These are phyloP conservation scores for Phragmites australis DNA, from an alignment of 176 grass and related monocot genomes.

Conservation along the genomic window DNA sequence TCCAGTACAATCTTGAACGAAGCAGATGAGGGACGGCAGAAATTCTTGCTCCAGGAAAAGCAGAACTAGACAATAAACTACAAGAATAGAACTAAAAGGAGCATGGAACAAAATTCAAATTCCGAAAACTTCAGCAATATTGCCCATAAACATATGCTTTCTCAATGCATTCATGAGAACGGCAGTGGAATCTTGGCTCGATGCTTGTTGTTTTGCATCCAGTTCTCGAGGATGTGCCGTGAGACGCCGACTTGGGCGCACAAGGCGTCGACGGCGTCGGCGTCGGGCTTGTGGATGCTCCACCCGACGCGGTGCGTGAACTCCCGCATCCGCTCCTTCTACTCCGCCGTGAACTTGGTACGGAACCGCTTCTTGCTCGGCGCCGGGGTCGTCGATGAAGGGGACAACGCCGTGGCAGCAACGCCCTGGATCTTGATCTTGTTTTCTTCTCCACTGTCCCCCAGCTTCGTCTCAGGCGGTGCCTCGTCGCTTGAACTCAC, in stretches of 20 bases:
- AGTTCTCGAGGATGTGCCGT: slow-evolving; percentile 61
- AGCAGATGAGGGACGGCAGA: not conserved
- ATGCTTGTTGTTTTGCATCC: slow-evolving; percentile 72
- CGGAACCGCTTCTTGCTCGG: not conserved
- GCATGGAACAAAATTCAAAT: not conserved
- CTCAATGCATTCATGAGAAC: no score
- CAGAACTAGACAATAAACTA: not conserved
- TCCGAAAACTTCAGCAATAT: not conserved
- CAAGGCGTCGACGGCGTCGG: slow-evolving; percentile 50
- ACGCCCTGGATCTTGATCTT: not conserved
- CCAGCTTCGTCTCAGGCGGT: not conserved
- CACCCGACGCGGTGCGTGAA: slow-evolving; percentile 72
- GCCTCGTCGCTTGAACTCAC: slow-evolving; percentile 21
- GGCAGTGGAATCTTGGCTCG: slow-evolving; percentile 32
- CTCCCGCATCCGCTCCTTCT: slow-evolving; percentile 48
- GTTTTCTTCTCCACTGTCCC: not conserved
- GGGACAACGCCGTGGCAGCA: not conserved
- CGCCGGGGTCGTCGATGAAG: not conserved
- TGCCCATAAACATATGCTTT: slow-evolving; percentile 12
- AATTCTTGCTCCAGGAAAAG: not conserved
- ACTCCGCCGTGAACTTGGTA: not conserved
- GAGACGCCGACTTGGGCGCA: slow-evolving; percentile 60
- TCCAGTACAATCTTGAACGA: not conserved
- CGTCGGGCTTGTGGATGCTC: slow-evolving; percentile 60
- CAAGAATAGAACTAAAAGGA: not conserved